A percentile compares a stretch with the other conserved stretches of the same genome.
phyloP scores from a whole-genome alignment of 2,329 filamentous ascomycete genomes.

The Talaromyces amestolkiae region DNA sequence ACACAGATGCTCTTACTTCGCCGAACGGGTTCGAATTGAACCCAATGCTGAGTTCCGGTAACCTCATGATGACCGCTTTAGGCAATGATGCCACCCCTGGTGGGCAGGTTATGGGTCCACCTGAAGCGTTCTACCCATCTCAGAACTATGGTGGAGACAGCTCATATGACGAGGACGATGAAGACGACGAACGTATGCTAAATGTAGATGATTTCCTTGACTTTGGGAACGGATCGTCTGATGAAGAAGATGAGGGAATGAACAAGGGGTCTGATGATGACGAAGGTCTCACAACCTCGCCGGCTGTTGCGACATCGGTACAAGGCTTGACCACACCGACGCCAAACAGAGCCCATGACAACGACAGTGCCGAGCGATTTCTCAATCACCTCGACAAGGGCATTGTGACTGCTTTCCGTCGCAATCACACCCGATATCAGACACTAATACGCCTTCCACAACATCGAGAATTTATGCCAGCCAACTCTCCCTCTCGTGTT shows the following conservation, averaged over 20 bases:
- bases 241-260: slow-evolving; percentile 58
- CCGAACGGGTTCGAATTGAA: slow-evolving; percentile 38
- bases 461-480: slow-evolving; percentile 45
- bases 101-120: slow-evolving; percentile 67
- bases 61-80: slow-evolving; percentile 76
- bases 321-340: slow-evolving; percentile 34
- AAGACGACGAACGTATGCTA: slow-evolving; percentile 60
- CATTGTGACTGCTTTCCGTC: slow-evolving; percentile 75
- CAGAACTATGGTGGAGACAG: slow-evolving; percentile 57
- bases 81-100: slow-evolving; percentile 48
- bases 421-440: slow-evolving; percentile 53
- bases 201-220: slow-evolving; percentile 72
- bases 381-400: slow-evolving; percentile 68
- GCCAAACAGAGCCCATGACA: slow-evolving; percentile 30
- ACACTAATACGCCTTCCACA: slow-evolving; percentile 49
- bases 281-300: slow-evolving; percentile 34
- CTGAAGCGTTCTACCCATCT: slow-evolving; percentile 73
- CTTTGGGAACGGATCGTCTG: slow-evolving; percentile 59
- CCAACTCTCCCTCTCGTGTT: slow-evolving; percentile 43
- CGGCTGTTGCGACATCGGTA: slow-evolving; percentile 49
- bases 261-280: slow-evolving; percentile 47
- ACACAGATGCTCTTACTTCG: slow-evolving; percentile 43
- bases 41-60: slow-evolving; percentile 65
- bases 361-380: slow-evolving; percentile 50
- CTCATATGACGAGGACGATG: slow-evolving; percentile 59